Percentiles rank a stretch among this genome's conserved stretches.
Conservation (phyloP, 345 rosid genomes). For the Brassica rapa region DNA sequence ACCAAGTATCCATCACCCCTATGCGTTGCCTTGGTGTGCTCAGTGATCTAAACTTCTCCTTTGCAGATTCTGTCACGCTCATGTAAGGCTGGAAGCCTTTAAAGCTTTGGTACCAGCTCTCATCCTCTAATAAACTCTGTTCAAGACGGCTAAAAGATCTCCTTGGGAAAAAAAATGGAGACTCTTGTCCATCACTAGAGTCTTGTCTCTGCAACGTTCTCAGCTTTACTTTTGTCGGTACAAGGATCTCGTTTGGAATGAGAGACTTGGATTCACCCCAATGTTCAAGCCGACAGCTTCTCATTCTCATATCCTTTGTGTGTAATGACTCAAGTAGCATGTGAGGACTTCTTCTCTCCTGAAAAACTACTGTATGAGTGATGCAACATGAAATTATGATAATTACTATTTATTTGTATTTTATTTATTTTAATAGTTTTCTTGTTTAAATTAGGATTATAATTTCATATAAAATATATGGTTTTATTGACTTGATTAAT, state of each 20-base stretch:
- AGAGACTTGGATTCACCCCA: constrained; percentile 42
- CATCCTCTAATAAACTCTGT: constrained; percentile 42
- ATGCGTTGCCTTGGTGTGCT: constrained; percentile 75
- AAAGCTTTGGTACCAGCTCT: constrained; percentile 47
- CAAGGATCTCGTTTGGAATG: constrained; percentile 28
- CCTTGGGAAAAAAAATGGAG: constrained; percentile 59
- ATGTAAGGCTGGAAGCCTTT: constrained; percentile 61
- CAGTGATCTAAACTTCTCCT: constrained; percentile 69
- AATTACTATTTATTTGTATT: too few relatives aligned
- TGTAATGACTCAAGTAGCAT: constrained; percentile 47
- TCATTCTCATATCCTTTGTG: constrained; percentile 45
- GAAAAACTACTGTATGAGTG: constrained; percentile 18
- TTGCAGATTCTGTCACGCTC: constrained; percentile 71
- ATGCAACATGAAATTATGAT: too few relatives aligned
- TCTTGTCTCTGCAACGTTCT: constrained; percentile 43
- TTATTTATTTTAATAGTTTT: too few relatives aligned
- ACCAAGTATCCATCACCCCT: constrained; percentile 45
- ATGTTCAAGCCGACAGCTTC: constrained; percentile 40
- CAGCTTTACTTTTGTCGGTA: constrained; percentile 36
- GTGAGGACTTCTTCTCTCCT: constrained; percentile 62
- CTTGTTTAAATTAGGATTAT: too few relatives aligned
- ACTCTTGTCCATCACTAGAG: constrained; percentile 46
- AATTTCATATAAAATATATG: too few relatives aligned
- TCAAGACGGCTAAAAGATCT: constrained; percentile 60
- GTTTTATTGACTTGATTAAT: too few relatives aligned